Evolutionary conservation across 2,329 filamentous ascomycete genomes (phyloP), one percentile per base, ranked within the genome.

Genomic region (Cryphonectria parasitica): DNA sequence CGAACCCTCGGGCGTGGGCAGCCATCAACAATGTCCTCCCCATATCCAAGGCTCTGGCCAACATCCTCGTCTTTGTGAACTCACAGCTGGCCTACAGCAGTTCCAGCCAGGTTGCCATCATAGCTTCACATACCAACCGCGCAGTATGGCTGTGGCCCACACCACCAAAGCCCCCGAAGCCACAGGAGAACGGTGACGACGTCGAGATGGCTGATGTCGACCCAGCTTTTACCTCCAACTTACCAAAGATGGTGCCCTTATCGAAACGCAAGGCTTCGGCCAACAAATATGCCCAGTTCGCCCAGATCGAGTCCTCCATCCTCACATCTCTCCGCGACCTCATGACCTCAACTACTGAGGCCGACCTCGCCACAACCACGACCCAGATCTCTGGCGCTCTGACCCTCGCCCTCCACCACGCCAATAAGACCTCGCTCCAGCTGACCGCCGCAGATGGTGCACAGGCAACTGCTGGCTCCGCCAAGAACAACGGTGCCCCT

Each of bases 41-140:
- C 39, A 88, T 99, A 72, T 92, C 92, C 65, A 91, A 92, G 77
- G 94, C 94, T 72, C 86, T 99, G 72, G 93, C 95, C 73, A 89
- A 95, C 82, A 88, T 98, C 74, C 91, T 98, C 77, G 91, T 99
- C 83, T 98, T 98, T 83, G 91, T 98, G 83, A 98, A 99, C 81
- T 94, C 95, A 69, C 97, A 99, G 79, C 88, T 99, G 43, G 94
- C 96, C 75, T 95, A 95, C 79, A 97, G 95, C 81, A 95, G 96
- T 80, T 89, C 92, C 68, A 98, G 98, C 82, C 92, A 95, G 80
- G 93, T 98, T 64, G 94, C 95, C 72, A 88, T 99, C 22, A 89
- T 99, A 73, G 96, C 95, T 45, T 94, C 94, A 11, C 96, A 99
- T 79, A 91, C 90, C 74, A 91, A 96, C 77, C 90, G 92, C 73